Evolutionary conservation across 352 stramenopile genomes (phyloP), one percentile per base, ranked within the genome.

Genomic region (Phytophthora idaei): DNA sequence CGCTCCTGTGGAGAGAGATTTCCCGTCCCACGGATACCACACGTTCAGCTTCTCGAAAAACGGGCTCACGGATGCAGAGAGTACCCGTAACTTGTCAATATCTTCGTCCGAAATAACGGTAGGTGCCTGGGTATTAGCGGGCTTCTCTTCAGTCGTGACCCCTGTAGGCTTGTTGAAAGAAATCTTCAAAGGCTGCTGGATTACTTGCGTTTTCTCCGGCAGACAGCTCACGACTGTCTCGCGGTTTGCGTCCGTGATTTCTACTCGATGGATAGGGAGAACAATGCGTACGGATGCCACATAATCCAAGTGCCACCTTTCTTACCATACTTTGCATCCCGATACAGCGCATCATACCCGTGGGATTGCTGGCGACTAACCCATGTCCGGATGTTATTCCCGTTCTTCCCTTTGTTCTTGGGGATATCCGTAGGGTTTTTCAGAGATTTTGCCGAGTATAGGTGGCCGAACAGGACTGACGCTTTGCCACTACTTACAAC

Each of bases 301-400:
- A 90, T 57, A 42, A 71, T 73, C 54, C 80, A 76, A 31, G 15
- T 51, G 0, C 66, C 72, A 14, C 48, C 70, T 21, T 56, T 71
- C 52, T 66, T 74, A 10, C 45, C 50, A 2, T 48, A 41, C 14
- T 60, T 74, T 4, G 57, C 49, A 32, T 71, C 37, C 25, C 66
- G 69, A 68, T 78, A 78, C 7, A 90, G 61, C 2, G 73, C 70
- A 54, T 93, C 85, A 42, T 83, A 90, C 0, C 80, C 81, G 7
- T 78, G 70, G 1, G 75, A 64, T 6, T 53, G 41, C 44, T 93
- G 81, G 2, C 42, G 61, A 9, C 11, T 44, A 14, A 87, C 69
- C 85, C 83, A 93, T 2, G 64, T 46, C 1, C 52, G 34, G 6
- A 81, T 39, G 34, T 61, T 71, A 0, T 17, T 17, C 21, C 41